Evolutionary conservation across 2,329 filamentous ascomycete genomes (phyloP).

Genomic region (Lachnellula cervina): DNA sequence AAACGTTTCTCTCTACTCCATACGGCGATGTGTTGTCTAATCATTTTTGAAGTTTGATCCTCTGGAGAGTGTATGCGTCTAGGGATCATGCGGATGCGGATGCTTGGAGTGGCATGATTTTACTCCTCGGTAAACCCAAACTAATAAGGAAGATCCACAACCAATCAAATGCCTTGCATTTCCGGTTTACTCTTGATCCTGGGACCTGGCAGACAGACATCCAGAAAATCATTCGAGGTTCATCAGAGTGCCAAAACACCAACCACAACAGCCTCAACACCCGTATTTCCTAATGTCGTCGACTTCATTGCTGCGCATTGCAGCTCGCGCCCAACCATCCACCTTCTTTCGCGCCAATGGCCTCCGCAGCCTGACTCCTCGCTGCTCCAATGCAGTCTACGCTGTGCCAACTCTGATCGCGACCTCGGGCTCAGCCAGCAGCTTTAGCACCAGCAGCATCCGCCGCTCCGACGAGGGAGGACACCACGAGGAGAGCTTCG

Average conservation of each 20-base stretch:
- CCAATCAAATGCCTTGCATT: neutral
- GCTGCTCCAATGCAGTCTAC: conserved; percentile 49
- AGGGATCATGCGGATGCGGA: no score
- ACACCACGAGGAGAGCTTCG: conserved; percentile 88
- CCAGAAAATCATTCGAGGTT: neutral
- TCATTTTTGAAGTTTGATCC: no score
- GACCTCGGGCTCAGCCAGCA: conserved; percentile 45
- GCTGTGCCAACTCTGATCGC: conserved; percentile 46
- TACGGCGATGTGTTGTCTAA: no score
- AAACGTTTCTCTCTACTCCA: no score
- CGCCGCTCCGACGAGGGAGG: conserved; percentile 50
- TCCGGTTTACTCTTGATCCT: no score
- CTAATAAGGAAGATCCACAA: neutral
- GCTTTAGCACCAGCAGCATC: conserved; percentile 56
- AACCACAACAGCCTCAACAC: conserved; percentile 14
- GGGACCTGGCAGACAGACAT: neutral
- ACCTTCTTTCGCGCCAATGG: conserved; percentile 60
- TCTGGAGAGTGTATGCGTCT: no score
- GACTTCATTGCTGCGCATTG: conserved; percentile 63
- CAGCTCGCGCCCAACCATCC: conserved; percentile 57
- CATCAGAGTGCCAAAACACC: conserved; percentile 8
- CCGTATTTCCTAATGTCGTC: conserved; percentile 54
- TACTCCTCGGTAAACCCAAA: no score
- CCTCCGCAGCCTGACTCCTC: conserved; percentile 53
- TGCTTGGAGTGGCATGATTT: no score